These are phyloP conservation scores for Geotrichum europaeum DNA, from an alignment of 1,139 yeast genomes.

Conservation along the genomic window DNA sequence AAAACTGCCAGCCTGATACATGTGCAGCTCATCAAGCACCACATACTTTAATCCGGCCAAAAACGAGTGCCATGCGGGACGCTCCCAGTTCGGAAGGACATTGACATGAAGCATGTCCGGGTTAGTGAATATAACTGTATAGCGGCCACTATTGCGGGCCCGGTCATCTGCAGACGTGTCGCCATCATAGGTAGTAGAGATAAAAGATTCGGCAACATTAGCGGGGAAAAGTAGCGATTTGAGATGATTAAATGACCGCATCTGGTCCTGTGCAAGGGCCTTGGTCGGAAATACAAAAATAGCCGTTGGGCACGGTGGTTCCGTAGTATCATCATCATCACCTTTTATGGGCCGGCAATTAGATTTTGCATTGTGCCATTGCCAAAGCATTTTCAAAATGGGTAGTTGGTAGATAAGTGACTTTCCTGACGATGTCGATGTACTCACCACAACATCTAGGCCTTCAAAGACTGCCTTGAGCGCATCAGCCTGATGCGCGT, in stretches of 20 bases:
- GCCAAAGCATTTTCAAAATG: conserved; percentile 48
- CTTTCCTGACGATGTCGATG: conserved; percentile 94
- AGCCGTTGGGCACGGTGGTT: conserved; percentile 58
- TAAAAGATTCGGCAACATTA: conserved; percentile 31
- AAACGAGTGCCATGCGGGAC: conserved; percentile 61
- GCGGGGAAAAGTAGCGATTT: conserved; percentile 33
- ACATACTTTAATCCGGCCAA: conserved; percentile 58
- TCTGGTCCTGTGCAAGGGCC: conserved; percentile 95
- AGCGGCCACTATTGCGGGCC: conserved; percentile 51
- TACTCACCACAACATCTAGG: conserved; percentile 73
- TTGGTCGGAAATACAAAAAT: conserved; percentile 92
- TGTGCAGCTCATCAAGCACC: conserved; percentile 83
- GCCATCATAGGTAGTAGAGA: conserved; percentile 85
- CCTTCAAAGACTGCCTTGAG: conserved; percentile 49
- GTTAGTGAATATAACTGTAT: conserved; percentile 74
- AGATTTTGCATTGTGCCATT: conserved; percentile 10
- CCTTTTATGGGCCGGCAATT: neutral
- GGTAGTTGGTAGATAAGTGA: conserved; percentile 88
- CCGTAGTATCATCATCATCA: neutral
- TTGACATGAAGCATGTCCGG: conserved; percentile 92
- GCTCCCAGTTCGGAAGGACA: conserved; percentile 52
- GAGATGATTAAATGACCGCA: conserved; percentile 63
- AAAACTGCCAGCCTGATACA: conserved; percentile 72
- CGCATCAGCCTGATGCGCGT: conserved; percentile 78
- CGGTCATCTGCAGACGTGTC: conserved; percentile 60